phyloP scores from a whole-genome alignment of 257 asterid genomes.

The Solanum boliviense region DNA sequence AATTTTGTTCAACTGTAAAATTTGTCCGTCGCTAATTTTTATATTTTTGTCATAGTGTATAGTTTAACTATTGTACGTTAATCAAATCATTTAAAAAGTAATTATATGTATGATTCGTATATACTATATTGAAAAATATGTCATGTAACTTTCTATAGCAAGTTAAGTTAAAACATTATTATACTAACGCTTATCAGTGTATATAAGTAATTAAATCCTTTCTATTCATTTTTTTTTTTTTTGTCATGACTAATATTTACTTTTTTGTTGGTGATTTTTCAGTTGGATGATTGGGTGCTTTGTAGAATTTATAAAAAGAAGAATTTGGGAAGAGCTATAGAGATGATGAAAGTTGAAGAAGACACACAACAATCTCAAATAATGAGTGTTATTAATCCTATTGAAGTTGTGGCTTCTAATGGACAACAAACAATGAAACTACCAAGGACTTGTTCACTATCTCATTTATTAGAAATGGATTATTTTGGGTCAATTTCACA shows the following conservation, averaged over 20 bases:
- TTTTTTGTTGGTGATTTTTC: background rate
- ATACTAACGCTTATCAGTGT: fast-evolving
- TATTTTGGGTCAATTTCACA: slow-evolving; percentile 53
- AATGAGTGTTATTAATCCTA: background rate
- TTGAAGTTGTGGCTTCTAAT: background rate
- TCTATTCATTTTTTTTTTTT: background rate
- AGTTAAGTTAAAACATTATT: background rate
- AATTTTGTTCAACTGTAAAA: background rate
- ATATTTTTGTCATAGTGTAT: background rate
- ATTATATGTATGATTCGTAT: background rate
- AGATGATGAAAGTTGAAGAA: slow-evolving; percentile 24
- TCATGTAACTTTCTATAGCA: background rate
- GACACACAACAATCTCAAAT: slow-evolving; percentile 8
- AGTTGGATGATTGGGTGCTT: slow-evolving; percentile 96
- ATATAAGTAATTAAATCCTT: background rate
- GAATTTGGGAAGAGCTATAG: slow-evolving; percentile 27
- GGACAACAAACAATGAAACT: slow-evolving; percentile 23
- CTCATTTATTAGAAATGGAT: slow-evolving; percentile 55
- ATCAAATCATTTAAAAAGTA: background rate
- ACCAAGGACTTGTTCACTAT: slow-evolving; percentile 43
- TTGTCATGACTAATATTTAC: background rate
- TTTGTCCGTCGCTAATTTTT: background rate
- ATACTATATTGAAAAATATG: background rate
- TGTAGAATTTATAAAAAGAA: slow-evolving; percentile 89
- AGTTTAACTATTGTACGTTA: background rate